Evolutionary conservation across 176 grass and related monocot genomes (phyloP).

Genomic region (Zizania latifolia): DNA sequence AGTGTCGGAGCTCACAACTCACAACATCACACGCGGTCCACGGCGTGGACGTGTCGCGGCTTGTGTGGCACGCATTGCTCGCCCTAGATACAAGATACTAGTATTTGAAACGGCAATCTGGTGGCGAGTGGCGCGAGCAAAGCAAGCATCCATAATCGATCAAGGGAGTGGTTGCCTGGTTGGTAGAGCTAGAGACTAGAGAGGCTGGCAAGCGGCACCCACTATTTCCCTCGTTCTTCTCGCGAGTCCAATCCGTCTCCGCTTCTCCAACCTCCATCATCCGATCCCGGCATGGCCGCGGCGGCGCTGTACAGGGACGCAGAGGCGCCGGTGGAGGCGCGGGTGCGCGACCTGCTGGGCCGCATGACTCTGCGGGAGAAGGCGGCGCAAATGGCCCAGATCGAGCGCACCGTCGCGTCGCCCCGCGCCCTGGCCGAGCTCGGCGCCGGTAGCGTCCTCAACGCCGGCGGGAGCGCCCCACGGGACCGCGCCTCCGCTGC

Average conservation of each 20-base stretch:
- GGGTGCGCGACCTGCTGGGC: conserved; percentile 63
- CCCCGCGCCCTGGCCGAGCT: conserved; percentile 44
- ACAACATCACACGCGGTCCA: too few species aligned
- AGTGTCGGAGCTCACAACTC: background rate
- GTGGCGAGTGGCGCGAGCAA: background rate
- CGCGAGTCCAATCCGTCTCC: background rate
- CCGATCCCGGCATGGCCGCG: background rate
- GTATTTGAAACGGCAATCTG: background rate
- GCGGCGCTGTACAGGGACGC: conserved; percentile 54
- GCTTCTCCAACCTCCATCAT: background rate
- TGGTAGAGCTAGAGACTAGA: too few species aligned
- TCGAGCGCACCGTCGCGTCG: conserved; percentile 64
- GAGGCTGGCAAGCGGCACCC: too few species aligned
- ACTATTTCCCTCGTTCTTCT: background rate
- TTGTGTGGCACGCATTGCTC: background rate
- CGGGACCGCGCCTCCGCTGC: conserved; percentile 34
- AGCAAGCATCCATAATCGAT: background rate
- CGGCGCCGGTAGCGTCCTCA: conserved; percentile 63
- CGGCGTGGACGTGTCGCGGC: background rate
- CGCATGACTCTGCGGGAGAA: conserved; percentile 93
- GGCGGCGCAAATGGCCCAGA: conserved; percentile 79
- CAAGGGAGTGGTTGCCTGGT: too few species aligned
- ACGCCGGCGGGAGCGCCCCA: conserved; percentile 57
- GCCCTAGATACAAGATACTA: too few species aligned
- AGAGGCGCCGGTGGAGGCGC: conserved; percentile 54